phyloP scores from a whole-genome alignment of 139 green algal species.

The Coelastrella sp. region DNA sequence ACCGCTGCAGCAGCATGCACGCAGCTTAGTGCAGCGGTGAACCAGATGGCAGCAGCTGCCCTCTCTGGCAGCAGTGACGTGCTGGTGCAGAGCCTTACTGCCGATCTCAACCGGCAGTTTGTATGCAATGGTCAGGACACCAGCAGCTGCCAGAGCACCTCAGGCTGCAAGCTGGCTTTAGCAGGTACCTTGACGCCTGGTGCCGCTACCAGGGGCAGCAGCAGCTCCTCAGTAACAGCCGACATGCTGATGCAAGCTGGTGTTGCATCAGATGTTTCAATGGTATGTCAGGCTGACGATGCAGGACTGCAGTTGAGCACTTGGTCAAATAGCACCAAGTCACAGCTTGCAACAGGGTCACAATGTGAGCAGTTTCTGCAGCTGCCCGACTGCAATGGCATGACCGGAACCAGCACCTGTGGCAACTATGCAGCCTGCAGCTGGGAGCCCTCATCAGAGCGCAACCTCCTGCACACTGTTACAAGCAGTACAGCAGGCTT shows the following conservation, averaged over 20 bases:
- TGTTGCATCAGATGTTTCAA: neutral
- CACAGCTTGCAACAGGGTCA: neutral
- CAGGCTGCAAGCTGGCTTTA: slow-evolving; percentile 34
- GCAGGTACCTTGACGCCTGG: neutral
- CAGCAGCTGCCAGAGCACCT: neutral
- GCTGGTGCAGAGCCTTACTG: neutral
- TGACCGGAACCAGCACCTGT: neutral
- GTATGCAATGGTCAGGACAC: neutral
- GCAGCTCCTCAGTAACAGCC: neutral
- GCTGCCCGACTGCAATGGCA: slow-evolving; percentile 21
- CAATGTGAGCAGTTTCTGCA: slow-evolving; percentile 40
- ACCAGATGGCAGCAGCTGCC: neutral
- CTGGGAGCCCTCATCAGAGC: slow-evolving; percentile 13
- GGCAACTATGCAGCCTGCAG: slow-evolving; percentile 23
- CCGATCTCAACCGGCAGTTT: slow-evolving; percentile 16
- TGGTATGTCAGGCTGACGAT: slow-evolving; percentile 26
- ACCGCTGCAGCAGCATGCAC: neutral
- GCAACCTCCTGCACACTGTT: slow-evolving; percentile 13
- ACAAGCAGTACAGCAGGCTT: neutral
- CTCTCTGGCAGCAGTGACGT: neutral
- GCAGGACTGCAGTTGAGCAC: neutral
- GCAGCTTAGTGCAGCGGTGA: neutral
- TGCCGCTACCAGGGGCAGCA: neutral
- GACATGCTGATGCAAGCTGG: neutral
- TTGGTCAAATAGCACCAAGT: slow-evolving; percentile 24